phyloP scores from a whole-genome alignment of 1,284 basidiomycete genomes.

The Trichosporon inkin region DNA sequence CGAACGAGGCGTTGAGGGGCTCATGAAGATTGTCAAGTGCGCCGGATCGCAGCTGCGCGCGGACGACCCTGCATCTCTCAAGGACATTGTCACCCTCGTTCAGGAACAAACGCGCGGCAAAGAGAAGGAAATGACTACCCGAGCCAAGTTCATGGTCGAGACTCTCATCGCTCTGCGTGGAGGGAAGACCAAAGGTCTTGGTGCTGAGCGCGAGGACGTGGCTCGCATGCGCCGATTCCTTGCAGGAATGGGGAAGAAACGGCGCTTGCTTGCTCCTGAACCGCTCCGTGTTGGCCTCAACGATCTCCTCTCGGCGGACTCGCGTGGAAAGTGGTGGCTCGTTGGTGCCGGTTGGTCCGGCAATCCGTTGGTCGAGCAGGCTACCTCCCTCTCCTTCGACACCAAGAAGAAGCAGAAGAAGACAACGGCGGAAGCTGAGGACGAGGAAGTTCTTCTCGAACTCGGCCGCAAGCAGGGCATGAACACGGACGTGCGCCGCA shows the following conservation, averaged over 20 bases:
- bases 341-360: constrained; percentile 96
- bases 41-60: constrained; percentile 78
- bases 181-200: constrained; percentile 73
- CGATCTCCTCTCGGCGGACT: constrained; percentile 80
- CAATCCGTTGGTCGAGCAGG: constrained; percentile 69
- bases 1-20: constrained; percentile 78
- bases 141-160: constrained; percentile 85
- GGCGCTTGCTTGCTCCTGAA: constrained; percentile 71
- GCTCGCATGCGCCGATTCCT: constrained; percentile 83
- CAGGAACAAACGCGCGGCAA: constrained; percentile 65
- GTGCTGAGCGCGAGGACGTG: constrained; percentile 52
- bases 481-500: constrained; percentile 92
- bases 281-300: constrained; percentile 74
- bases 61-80: constrained; percentile 55
- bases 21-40: constrained; percentile 84
- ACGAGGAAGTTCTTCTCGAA: constrained; percentile 61
- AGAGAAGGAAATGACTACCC: constrained; percentile 58
- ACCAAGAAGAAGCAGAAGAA: constrained; percentile 13
- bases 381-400: not conserved
- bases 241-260: constrained; percentile 66
- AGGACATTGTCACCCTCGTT: constrained; percentile 59
- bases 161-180: constrained; percentile 84
- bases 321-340: constrained; percentile 97
- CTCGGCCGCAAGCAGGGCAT: constrained; percentile 92
- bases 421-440: constrained; percentile 28